These are phyloP conservation scores for Fusarium camptoceras DNA, from an alignment of 2,329 filamentous ascomycete genomes.

Conservation along the genomic window DNA sequence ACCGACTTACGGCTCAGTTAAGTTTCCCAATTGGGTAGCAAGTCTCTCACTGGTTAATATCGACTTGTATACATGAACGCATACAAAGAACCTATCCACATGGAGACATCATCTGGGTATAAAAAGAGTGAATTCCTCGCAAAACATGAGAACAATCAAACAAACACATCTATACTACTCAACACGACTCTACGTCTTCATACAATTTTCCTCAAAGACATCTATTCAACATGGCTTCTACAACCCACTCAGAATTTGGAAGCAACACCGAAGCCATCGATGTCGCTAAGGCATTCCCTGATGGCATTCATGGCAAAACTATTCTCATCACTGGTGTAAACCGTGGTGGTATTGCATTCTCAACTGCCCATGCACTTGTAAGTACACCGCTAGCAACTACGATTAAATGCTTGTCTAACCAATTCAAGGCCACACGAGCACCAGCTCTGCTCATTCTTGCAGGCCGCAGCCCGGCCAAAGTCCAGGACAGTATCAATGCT, in stretches of 20 bases:
- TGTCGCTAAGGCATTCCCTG: background rate
- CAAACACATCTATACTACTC: background rate
- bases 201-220: too few species aligned
- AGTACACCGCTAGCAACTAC: fast-evolving
- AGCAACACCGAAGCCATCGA: background rate
- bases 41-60: slow-evolving; percentile 13
- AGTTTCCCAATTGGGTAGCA: slow-evolving; percentile 13
- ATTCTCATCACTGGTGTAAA: slow-evolving; percentile 11
- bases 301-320: background rate
- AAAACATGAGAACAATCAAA: background rate
- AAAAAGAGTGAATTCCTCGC: background rate
- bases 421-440: background rate
- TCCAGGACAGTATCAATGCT: background rate
- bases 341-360: background rate
- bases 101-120: background rate
- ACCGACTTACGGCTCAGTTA: too few species aligned
- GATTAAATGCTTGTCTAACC: background rate
- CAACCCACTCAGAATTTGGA: slow-evolving; percentile 4
- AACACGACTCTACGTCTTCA: background rate
- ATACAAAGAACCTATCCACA: background rate
- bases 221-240: background rate
- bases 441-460: background rate
- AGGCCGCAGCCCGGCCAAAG: background rate
- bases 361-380: slow-evolving; percentile 6
- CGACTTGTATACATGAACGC: too few species aligned